These are phyloP conservation scores for Porcisia hertigi DNA, from an alignment of 208 protist genomes.

Conservation along the genomic window DNA sequence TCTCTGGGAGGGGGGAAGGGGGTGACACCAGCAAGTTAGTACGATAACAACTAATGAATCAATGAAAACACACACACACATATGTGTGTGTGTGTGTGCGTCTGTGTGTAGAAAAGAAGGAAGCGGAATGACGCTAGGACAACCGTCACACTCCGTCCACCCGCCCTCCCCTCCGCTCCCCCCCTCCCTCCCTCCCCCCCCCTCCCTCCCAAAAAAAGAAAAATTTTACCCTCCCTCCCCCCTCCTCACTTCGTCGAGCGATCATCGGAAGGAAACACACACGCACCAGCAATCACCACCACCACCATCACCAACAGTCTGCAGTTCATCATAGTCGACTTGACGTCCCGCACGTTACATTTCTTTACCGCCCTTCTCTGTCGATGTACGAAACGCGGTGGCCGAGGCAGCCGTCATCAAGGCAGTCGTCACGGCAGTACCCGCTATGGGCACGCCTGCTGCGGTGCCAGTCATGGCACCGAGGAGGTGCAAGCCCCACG, in stretches of 20 bases:
- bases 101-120: too few relatives aligned
- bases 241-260: background rate
- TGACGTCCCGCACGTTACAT: background rate
- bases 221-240: too few relatives aligned
- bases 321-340: background rate
- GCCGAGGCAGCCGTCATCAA: slow-evolving; percentile 9
- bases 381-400: slow-evolving; percentile 3
- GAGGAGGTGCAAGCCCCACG: slow-evolving; percentile 13
- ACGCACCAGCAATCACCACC: background rate
- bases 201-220: background rate
- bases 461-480: slow-evolving; percentile 18
- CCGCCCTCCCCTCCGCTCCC: too few relatives aligned
- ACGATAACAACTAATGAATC: too few relatives aligned
- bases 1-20: background rate
- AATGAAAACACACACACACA: background rate
- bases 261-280: background rate
- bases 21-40: too few relatives aligned
- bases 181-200: too few relatives aligned
- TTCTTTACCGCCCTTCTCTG: slow-evolving; percentile 3
- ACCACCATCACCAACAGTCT: background rate
- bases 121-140: background rate
- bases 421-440: slow-evolving; percentile 8
- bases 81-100: too few relatives aligned
- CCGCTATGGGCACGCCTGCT: slow-evolving; percentile 12
- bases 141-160: background rate